Evolutionary conservation across 331 rosid species (phyloP), one percentile per base, ranked within the genome.

Genomic region (Malus hybrid): DNA sequence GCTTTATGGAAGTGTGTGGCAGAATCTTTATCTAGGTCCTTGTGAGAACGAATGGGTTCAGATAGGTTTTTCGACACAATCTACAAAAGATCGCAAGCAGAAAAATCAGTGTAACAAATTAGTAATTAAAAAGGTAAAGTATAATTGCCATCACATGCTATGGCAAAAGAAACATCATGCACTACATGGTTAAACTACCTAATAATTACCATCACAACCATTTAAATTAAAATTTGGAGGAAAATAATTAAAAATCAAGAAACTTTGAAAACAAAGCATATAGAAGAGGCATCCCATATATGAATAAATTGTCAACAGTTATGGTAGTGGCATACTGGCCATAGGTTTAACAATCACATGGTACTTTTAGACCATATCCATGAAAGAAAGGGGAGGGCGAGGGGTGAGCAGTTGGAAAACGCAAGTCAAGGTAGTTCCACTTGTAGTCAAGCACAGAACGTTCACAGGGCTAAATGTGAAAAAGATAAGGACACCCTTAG

Each of bases 1-100:
- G 97, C 87, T 76, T 92, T 94, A 79, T 94, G 99, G 79, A 84
- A 94, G 81, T 90, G 88, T 11, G 83, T 72, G 36, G 93, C 97
- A 80, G 99, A 89, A 89, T 94, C 99, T 86, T 94, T 94, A 80
- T 94, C 99, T 81, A 94, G 87, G 81, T 94, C 99, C 88, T 94
- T 94, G 85, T 94, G 99, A 71, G 99, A 94, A 76, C 99, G 96
- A 80, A 94, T 92, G 39, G 99, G 97, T 76, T 94, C 97, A 66
- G 97, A 85, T 61, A 94, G 87, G 86, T 74, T 85, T 87, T 90
- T 94, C 8, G 96, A 89, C 70, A 92, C 97, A 81, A 94, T 94
- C 99, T 94, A 81, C 83, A 86, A 66, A 46, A 72, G 74, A 73
- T 15, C 72, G 76, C 32, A 83, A 48, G 4, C 60, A 77, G 48